Conservation (phyloP, 1,284 basidiomycete species). For the Inonotus hispidus region DNA sequence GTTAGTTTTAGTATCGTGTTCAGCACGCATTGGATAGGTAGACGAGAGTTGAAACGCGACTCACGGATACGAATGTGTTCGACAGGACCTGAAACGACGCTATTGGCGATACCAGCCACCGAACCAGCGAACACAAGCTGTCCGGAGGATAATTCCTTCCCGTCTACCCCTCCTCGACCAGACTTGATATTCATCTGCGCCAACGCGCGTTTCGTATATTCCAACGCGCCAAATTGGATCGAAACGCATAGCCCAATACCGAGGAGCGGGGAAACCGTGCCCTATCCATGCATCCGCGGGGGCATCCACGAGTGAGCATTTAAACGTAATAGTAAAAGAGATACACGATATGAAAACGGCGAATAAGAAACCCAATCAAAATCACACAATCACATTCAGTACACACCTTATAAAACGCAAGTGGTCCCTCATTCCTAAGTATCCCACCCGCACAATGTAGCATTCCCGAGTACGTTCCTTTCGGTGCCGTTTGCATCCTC, state of each 20-base stretch:
- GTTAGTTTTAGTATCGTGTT: too few relatives aligned
- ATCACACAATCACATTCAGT: background rate
- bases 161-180: constrained; percentile 55
- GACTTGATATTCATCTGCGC: constrained; percentile 48
- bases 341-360: too few relatives aligned
- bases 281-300: constrained; percentile 53
- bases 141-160: constrained; percentile 47
- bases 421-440: constrained; percentile 84
- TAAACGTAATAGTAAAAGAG: too few relatives aligned
- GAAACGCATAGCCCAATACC: constrained; percentile 96
- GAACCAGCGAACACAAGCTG: constrained; percentile 82
- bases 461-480: constrained; percentile 86
- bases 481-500: constrained; percentile 93
- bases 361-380: background rate
- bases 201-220: constrained; percentile 86
- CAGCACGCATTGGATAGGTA: background rate
- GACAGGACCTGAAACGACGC: constrained; percentile 90
- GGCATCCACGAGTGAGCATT: background rate
- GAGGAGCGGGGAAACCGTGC: constrained; percentile 87
- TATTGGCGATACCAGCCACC: constrained; percentile 85
- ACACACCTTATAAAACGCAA: constrained; percentile 92
- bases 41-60: constrained; percentile 30
- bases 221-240: constrained; percentile 93
- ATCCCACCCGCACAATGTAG: constrained; percentile 86
- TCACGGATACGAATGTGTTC: constrained; percentile 96